A percentile compares a stretch with the other conserved stretches of the same genome.
phyloP scores from a whole-genome alignment of 768 basidiomycete genomes.

The Leucocoprinus birnbaumii region DNA sequence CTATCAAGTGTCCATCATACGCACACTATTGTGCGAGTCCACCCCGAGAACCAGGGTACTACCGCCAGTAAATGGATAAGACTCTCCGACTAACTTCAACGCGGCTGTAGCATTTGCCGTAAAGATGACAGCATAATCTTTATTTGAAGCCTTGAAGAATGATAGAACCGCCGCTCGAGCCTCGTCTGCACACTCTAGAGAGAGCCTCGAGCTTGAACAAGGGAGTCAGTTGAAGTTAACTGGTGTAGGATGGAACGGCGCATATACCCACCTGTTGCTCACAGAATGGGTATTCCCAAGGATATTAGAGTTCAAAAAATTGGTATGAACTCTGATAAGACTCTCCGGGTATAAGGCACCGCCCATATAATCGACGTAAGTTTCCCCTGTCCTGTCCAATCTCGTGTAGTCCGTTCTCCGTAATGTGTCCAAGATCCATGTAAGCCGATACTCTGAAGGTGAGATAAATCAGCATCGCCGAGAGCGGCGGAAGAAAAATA shows the following conservation, averaged over 20 bases:
- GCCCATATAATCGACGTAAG: slow-evolving; percentile 87
- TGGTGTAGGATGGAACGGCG: slow-evolving; percentile 11
- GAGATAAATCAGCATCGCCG: not conserved
- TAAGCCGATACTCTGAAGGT: slow-evolving; percentile 62
- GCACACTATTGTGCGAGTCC: slow-evolving; percentile 82
- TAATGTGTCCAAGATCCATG: slow-evolving; percentile 70
- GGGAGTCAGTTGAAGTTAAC: not conserved
- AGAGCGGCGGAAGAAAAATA: not conserved
- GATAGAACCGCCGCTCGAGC: slow-evolving; percentile 71
- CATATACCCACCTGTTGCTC: slow-evolving; percentile 66
- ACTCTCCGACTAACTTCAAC: slow-evolving; percentile 79
- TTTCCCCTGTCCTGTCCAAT: slow-evolving; percentile 61
- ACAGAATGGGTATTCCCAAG: slow-evolving; percentile 86
- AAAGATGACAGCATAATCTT: slow-evolving; percentile 79
- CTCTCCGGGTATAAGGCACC: slow-evolving; percentile 79
- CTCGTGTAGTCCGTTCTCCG: slow-evolving; percentile 61
- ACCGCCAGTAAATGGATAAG: slow-evolving; percentile 65
- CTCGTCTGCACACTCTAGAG: slow-evolving; percentile 60
- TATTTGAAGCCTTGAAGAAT: slow-evolving; percentile 69
- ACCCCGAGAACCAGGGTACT: slow-evolving; percentile 64
- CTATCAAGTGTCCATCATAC: slow-evolving; percentile 11
- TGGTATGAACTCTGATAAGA: slow-evolving; percentile 66
- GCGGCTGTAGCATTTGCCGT: slow-evolving; percentile 79
- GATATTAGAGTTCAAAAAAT: slow-evolving; percentile 62
- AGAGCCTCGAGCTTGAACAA: slow-evolving; percentile 59